A percentile compares a stretch with the other conserved stretches of the same genome.
Evolutionary conservation across 495 filamentous ascomycete genomes (phyloP).

Genomic region (Penicillium robsamsonii): DNA sequence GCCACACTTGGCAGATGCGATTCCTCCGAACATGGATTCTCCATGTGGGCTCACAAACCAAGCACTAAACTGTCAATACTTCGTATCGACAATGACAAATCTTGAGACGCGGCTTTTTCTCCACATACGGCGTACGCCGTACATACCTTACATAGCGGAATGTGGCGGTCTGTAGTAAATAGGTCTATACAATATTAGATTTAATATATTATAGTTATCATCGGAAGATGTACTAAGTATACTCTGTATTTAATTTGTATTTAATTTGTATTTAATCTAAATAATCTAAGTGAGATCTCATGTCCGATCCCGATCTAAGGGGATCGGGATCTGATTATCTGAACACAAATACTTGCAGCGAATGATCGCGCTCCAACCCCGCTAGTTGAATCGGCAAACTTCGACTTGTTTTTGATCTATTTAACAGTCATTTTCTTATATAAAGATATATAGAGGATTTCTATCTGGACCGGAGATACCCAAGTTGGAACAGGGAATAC

Average conservation of each 20-base stretch:
- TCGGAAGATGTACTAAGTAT: not conserved
- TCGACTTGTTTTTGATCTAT: not conserved
- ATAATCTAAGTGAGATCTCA: not conserved
- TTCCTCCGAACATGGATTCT: constrained; percentile 17
- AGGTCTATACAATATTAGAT: not conserved
- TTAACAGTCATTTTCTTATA: not conserved
- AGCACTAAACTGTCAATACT: not conserved
- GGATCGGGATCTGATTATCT: constrained; percentile 9
- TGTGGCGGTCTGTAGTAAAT: constrained; percentile 12
- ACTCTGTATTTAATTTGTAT: not conserved
- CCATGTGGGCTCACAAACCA: constrained; percentile 6
- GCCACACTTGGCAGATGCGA: not conserved
- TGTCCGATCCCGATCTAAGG: constrained; percentile 3
- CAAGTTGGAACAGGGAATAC: not conserved
- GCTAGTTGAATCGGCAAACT: not conserved
- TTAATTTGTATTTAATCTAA: constrained; percentile 1
- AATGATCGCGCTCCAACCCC: constrained; percentile 5
- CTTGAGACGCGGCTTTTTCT: constrained; percentile 18
- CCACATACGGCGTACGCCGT: not conserved
- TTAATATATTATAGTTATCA: not conserved
- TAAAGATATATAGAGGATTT: too few species aligned
- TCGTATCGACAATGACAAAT: constrained; percentile 25
- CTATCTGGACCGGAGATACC: too few species aligned
- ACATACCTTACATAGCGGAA: not conserved
- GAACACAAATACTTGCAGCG: constrained; percentile 12